Evolutionary conservation across 176 grass and related monocot species (phyloP), one percentile per base, ranked within the genome.

Genomic region (Oryza brachyantha): DNA sequence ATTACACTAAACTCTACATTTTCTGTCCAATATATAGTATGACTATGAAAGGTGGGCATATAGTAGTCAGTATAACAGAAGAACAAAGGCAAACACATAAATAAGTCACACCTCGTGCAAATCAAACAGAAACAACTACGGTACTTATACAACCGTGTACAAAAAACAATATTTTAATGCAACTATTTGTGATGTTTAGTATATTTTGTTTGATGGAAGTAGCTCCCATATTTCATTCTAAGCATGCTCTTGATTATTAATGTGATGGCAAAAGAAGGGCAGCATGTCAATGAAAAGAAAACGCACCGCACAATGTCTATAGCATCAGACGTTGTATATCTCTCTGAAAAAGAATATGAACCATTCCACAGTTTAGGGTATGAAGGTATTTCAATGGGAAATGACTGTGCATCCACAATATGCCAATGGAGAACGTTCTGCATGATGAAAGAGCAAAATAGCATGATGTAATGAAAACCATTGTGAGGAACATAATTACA

Each of bases 371-470:
- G 14, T 64, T 83, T 94, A 21, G 90, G 95, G 81, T 92, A 98
- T 73, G 95, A 98, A 83, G 95, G 92, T 93, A 94, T 84, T 88
- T 94, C 95, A 10, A 98, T 74, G 10, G 95, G 95, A 85, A 98
- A 98, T 3, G 95, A 94, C 61, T 94, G 92, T 45, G 85, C 70
- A 43, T 98, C 92, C 14, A 94, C 90, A 19, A 94, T 93, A 70
- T 98, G 95, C 95, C 95, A 98, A 74, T 98, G 95, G 78, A 98
- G 92, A 72, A 98, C 85, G 66, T 98, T 98, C 92, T 98, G 84
- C 19, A 70, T 67, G 54, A 57, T 8, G 13, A 48, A 70, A 77
- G 19, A 83, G 58, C 62, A 26, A 34, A 73, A 21, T 16, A 85
- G 29, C 22, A 78, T 48, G 52, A n/a, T 82, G 54, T 83, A 77